phyloP scores from a whole-genome alignment of 2,329 filamentous ascomycete species.

The Venturia pyrina region DNA sequence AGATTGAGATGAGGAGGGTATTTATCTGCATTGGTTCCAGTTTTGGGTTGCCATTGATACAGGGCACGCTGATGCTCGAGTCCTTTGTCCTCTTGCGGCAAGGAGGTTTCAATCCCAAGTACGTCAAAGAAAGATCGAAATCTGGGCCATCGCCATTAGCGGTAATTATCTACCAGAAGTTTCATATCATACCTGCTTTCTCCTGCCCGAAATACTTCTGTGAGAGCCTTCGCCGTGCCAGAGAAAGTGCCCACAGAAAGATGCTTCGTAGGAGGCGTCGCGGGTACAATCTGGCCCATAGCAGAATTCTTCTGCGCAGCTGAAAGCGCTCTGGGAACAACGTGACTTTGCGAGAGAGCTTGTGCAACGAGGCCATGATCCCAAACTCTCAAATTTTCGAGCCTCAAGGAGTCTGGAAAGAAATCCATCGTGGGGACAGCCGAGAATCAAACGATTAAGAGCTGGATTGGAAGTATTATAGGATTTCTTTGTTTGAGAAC shows the following conservation, averaged over 20 bases:
- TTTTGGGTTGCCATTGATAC: constrained; percentile 15
- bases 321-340: not conserved
- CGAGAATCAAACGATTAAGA: not conserved
- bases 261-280: not conserved
- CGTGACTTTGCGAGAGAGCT: not conserved
- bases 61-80: constrained; percentile 16
- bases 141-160: not conserved
- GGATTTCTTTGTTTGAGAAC: too few species aligned
- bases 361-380: constrained; percentile 7
- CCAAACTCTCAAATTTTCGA: constrained; percentile 2
- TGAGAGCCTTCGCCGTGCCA: not conserved
- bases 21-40: constrained; percentile 14
- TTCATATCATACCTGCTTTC: not conserved
- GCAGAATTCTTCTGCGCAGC: not conserved
- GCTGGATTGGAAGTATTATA: too few species aligned
- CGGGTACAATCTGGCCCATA: not conserved
- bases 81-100: not conserved
- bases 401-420: not conserved
- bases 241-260: not conserved
- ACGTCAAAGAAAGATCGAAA: not conserved
- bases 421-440: not conserved
- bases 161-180: not conserved
- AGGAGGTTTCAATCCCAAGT: not conserved
- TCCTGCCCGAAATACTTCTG: not conserved
- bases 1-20: constrained; percentile 23